Evolutionary conservation across 73 alveolate genomes (phyloP).

Genomic region (Paramecium primaurelia): DNA sequence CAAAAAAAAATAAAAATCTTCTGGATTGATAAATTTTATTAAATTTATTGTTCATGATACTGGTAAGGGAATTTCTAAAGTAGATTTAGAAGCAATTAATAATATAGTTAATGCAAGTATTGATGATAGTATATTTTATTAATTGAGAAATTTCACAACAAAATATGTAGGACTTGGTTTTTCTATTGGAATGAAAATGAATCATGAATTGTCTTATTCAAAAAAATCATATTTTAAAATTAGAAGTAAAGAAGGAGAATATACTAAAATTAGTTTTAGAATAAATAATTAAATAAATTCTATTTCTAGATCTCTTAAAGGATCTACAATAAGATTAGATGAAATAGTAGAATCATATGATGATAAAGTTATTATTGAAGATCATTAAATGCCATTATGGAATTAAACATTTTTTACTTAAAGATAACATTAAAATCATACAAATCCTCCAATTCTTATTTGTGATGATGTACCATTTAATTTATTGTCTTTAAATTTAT

Average conservation of each 20-base stretch:
- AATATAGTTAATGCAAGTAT: neutral
- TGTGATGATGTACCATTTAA: slow-evolving; percentile 50
- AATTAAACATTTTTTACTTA: neutral
- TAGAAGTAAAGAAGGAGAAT: neutral
- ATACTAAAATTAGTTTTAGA: neutral
- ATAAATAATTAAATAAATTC: neutral
- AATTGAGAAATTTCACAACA: neutral
- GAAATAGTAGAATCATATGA: neutral
- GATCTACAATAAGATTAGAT: neutral
- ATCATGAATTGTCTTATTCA: neutral
- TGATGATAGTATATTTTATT: neutral
- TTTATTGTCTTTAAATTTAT: neutral
- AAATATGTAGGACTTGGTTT: slow-evolving; percentile 44
- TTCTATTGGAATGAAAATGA: neutral
- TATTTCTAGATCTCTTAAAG: neutral
- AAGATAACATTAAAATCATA: neutral
- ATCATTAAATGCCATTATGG: neutral
- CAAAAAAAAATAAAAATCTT: neutral
- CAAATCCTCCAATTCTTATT: neutral
- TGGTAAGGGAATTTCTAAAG: slow-evolving; percentile 50
- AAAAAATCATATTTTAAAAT: neutral
- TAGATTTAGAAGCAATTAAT: neutral
- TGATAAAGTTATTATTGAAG: neutral
- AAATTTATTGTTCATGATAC: slow-evolving; percentile 49
- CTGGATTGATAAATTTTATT: neutral